Conservation (phyloP, 2,329 filamentous ascomycete species). For the Nemania diffusa region DNA sequence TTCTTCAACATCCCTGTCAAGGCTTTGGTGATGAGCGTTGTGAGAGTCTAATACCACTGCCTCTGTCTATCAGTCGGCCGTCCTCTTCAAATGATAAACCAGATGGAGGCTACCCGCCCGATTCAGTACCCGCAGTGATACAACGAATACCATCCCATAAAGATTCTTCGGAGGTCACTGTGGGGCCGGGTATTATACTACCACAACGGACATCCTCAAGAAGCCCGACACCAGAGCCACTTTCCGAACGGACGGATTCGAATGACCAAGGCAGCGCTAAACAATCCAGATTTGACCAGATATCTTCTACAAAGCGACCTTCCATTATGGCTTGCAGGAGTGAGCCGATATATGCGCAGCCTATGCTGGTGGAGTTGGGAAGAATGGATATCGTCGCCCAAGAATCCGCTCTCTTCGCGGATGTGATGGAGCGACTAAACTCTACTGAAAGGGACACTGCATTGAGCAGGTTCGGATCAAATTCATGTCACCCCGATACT, state of each 20-base stretch:
- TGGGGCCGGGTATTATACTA: neutral
- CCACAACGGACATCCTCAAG: slow-evolving; percentile 32
- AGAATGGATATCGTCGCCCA: slow-evolving; percentile 8
- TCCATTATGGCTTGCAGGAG: neutral
- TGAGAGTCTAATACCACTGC: slow-evolving; percentile 29
- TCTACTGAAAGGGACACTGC: neutral
- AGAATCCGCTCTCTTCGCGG: neutral
- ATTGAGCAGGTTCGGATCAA: neutral
- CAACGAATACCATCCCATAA: neutral
- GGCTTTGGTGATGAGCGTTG: neutral
- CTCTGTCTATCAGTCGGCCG: slow-evolving; percentile 20
- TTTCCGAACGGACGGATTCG: neutral
- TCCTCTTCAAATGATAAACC: neutral
- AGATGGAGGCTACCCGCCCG: neutral
- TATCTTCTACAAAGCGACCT: neutral
- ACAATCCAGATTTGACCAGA: neutral
- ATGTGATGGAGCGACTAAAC: neutral
- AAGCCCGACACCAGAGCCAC: slow-evolving; percentile 25
- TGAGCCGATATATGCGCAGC: neutral
- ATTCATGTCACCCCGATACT: slow-evolving; percentile 44
- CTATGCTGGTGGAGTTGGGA: neutral
- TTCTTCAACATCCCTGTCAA: slow-evolving; percentile 30
- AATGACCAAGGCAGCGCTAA: neutral
- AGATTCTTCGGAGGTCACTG: neutral
- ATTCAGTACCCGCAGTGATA: neutral